Evolutionary conservation across 352 stramenopile genomes (phyloP).

Genomic region (Blastocystis sp.): DNA sequence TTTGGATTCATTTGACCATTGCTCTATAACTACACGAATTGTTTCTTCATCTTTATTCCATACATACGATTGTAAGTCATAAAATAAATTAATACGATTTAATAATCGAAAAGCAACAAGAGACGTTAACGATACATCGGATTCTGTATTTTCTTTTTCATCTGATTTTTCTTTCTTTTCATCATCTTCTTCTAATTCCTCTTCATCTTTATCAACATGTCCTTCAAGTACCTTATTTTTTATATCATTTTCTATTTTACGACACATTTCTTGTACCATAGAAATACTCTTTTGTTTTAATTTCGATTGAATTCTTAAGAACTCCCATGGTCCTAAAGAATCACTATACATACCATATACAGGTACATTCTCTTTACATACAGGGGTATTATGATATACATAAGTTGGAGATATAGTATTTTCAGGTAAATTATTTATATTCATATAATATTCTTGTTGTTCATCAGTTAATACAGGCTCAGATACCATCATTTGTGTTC

Average conservation of each 20-base stretch:
- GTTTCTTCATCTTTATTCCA: slow-evolving; percentile 10
- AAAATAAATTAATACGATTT: slow-evolving; percentile 17
- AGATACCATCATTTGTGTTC: too few relatives aligned
- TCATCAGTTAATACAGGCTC: too few relatives aligned
- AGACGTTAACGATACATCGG: slow-evolving; percentile 7
- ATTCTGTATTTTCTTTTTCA: slow-evolving; percentile 29
- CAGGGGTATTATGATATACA: too few relatives aligned
- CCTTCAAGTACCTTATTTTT: slow-evolving; percentile 3
- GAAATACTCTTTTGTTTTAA: slow-evolving; percentile 19
- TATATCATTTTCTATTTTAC: slow-evolving; percentile 20
- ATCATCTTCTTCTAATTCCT: slow-evolving; percentile 1
- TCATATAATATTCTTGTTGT: too few relatives aligned
- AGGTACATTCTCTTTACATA: too few relatives aligned
- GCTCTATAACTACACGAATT: not conserved
- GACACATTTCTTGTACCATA: slow-evolving; percentile 16
- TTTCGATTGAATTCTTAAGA: slow-evolving; percentile 23
- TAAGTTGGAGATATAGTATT: too few relatives aligned
- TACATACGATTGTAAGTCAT: slow-evolving; percentile 28
- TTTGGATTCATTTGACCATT: not conserved
- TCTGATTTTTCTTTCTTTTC: slow-evolving; percentile 27
- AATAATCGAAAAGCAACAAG: slow-evolving; percentile 15
- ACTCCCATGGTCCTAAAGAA: slow-evolving; percentile 20
- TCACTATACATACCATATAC: slow-evolving; percentile 27
- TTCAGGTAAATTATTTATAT: too few relatives aligned
- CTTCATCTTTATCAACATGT: slow-evolving; percentile 3